Conservation (phyloP, 768 basidiomycete genomes). For the Boletus patriciae region DNA sequence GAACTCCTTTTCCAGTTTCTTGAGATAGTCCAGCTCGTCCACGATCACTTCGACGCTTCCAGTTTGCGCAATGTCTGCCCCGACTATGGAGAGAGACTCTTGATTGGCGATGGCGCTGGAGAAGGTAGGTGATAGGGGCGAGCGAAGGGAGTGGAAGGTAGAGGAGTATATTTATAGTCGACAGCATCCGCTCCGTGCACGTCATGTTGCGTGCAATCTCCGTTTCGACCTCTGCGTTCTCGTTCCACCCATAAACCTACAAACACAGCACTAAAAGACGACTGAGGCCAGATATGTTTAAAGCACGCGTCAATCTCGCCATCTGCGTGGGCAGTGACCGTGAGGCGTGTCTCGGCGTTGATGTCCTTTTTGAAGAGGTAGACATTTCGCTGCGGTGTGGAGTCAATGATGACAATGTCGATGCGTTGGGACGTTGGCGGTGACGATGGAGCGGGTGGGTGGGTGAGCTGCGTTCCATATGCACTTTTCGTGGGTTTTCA, state of each 20-base stretch:
- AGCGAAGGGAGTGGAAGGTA: too few species aligned
- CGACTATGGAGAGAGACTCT: conserved; percentile 86
- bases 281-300: conserved; percentile 69
- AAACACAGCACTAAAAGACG: conserved; percentile 40
- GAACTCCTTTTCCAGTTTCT: conserved; percentile 86
- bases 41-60: conserved; percentile 93
- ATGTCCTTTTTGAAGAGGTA: conserved; percentile 89
- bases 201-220: conserved; percentile 50
- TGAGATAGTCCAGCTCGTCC: conserved; percentile 91
- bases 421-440: conserved; percentile 90
- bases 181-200: conserved; percentile 86
- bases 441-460: conserved; percentile 92
- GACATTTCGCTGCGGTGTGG: conserved; percentile 78
- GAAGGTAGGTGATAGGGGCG: too few species aligned
- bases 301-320: conserved; percentile 97
- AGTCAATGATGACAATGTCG: conserved; percentile 94
- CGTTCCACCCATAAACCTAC: not conserved
- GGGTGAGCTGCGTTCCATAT: conserved; percentile 93
- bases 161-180: conserved; percentile 81
- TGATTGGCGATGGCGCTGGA: too few species aligned
- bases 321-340: conserved; percentile 89
- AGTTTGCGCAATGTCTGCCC: conserved; percentile 98
- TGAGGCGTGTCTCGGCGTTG: conserved; percentile 88
- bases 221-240: conserved; percentile 42
- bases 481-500: conserved; percentile 78